A percentile compares a stretch with the other conserved stretches of the same genome.
Conservation (phyloP, 78 protist species). For the Andalucia godoyi region DNA sequence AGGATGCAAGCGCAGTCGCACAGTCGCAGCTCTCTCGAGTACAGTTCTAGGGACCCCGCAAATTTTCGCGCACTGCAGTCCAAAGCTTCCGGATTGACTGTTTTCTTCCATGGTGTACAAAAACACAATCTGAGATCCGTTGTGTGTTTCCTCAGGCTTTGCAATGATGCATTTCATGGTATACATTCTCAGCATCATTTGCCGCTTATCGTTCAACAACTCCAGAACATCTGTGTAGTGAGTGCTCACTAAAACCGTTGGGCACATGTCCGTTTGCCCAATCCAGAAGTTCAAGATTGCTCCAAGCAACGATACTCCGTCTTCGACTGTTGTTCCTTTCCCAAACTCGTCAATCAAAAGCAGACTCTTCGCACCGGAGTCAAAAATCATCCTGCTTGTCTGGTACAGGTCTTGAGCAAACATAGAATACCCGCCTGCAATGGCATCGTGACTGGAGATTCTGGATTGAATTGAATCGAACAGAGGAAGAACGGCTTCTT, state of each 20-base stretch:
- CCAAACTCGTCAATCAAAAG: conserved; percentile 54
- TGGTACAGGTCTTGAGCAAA: conserved; percentile 33
- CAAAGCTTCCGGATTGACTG: too few species aligned
- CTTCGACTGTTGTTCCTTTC: conserved; percentile 32
- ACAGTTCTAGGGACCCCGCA: too few species aligned
- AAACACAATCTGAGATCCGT: too few species aligned
- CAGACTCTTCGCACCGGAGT: conserved; percentile 1
- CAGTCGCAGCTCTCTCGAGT: too few species aligned
- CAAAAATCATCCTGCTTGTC: not conserved
- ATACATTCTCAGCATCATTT: too few species aligned
- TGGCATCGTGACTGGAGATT: not conserved
- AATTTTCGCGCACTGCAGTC: too few species aligned
- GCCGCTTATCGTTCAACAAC: too few species aligned
- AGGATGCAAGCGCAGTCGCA: too few species aligned
- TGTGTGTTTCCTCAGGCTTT: too few species aligned
- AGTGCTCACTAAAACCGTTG: not conserved
- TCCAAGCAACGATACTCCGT: not conserved
- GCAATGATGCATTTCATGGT: too few species aligned
- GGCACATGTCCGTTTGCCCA: not conserved
- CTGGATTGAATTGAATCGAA: conserved; percentile 26
- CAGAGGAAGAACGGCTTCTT: conserved; percentile 22
- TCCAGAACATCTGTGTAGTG: not conserved
- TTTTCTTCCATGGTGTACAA: too few species aligned
- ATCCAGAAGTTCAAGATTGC: not conserved
- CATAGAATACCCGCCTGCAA: not conserved